Evolutionary conservation across 78 protist species (phyloP), one percentile per base, ranked within the genome.

Genomic region (Mastigamoeba balamuthi): DNA sequence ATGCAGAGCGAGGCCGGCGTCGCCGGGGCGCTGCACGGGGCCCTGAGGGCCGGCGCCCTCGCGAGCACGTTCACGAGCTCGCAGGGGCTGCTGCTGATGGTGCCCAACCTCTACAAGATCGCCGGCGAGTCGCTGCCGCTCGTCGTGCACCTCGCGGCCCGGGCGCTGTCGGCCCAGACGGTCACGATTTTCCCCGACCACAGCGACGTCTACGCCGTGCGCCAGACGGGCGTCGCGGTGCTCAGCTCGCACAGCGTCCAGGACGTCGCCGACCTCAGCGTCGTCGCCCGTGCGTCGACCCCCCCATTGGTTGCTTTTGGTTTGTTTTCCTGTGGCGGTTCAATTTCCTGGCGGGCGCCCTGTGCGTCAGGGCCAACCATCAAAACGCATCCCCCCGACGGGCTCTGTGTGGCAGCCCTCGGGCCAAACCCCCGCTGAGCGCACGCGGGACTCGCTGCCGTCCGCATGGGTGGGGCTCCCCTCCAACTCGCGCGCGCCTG

Each of bases 1-100:
- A 84, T 88, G 90, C 90, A 88, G 73, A 66, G 83, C 10, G 93
- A 88, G 30, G 90, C 72, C 30, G 90, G 90, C 28, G 92, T 83
- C 1, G 85, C 92, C 7, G 90, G 89, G n/a, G 90, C 93, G 1
- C 33, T 83, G 9, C 93, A 85, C 70, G 93, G 93, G 1, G 33
- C 82, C 29, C 44, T 77, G 39, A 7, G 28, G 6, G 17, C 33
- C 58, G 93, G 93, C 2, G 35, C 81, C 0, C 78, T 88, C 17
- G 74, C 88, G 25, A 69, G 77, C 29, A 81, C 90, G 9, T 85
- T 69, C 76, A 88, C 93, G 17, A 42, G 79, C 10, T 85, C 89
- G 10, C 93, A 88, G 69, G 93, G 93, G 6, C 73, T 88, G n/a
- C 63, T 88, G 48, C 77, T 88, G 36, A 88, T 88, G 93, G 48